Evolutionary conservation across 2,329 filamentous ascomycete species (phyloP).

Genomic region (Pseudogymnoascus sp.): DNA sequence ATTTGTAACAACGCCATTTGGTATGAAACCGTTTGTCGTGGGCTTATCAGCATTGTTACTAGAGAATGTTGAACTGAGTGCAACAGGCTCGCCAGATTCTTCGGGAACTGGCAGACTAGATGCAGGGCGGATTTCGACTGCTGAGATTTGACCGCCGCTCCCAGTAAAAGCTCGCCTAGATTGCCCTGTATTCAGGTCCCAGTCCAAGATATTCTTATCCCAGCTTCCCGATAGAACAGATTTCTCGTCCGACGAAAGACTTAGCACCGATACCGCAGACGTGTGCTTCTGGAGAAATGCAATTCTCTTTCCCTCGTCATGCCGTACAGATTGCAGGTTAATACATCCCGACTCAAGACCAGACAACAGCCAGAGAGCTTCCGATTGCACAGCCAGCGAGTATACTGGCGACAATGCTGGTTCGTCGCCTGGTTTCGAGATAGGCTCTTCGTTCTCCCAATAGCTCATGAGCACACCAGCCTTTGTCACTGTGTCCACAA

Average conservation of each 20-base stretch:
- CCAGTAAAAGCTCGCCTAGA: slow-evolving; percentile 67
- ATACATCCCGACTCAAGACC: slow-evolving; percentile 87
- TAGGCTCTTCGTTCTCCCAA: slow-evolving; percentile 91
- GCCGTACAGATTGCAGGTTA: slow-evolving; percentile 84
- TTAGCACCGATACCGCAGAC: slow-evolving; percentile 84
- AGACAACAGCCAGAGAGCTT: slow-evolving; percentile 84
- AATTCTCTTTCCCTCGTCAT: slow-evolving; percentile 90
- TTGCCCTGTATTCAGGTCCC: slow-evolving; percentile 85
- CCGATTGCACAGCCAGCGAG: slow-evolving; percentile 81
- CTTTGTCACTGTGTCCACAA: slow-evolving; percentile 95
- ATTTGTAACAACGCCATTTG: slow-evolving; percentile 32
- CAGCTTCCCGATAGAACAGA: slow-evolving; percentile 87
- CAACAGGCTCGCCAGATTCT: slow-evolving; percentile 48
- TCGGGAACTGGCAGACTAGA: slow-evolving; percentile 67
- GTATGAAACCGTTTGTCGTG: slow-evolving; percentile 43
- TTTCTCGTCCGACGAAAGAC: slow-evolving; percentile 73
- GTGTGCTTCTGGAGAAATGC: slow-evolving; percentile 72
- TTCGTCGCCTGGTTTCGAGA: slow-evolving; percentile 39
- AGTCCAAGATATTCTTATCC: slow-evolving; percentile 91
- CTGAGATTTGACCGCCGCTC: slow-evolving; percentile 74
- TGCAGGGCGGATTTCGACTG: slow-evolving; percentile 75
- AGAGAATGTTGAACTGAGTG: slow-evolving; percentile 58
- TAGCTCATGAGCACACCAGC: slow-evolving; percentile 91
- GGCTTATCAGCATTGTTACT: slow-evolving; percentile 61
- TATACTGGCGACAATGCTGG: slow-evolving; percentile 79